Evolutionary conservation across 345 rosid genomes (phyloP), one percentile per base, ranked within the genome.

Genomic region (Brassica carinata): DNA sequence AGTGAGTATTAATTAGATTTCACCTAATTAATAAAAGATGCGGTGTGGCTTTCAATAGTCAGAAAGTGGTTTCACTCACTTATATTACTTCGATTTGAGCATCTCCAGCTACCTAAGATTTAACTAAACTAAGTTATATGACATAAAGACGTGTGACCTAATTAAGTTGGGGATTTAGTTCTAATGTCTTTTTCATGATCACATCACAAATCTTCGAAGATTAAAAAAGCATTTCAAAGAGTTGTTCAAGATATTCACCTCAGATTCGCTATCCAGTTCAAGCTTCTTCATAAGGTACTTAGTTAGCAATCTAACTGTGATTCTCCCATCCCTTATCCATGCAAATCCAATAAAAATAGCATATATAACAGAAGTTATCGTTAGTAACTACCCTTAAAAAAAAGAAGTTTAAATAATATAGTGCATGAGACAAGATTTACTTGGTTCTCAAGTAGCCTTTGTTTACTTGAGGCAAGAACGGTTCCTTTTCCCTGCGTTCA

Each of bases 381-480:
- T 68, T 58, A 67, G 7, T 53, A 34, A 74, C 23, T 67, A 26
- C 15, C 1, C 2, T 15, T 9, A 70, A 69, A 26, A 23, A 23
- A 36, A 14, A 31, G 1, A 36, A 31, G 34, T 31, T 3, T 8
- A 27, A 26, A 0, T 67, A 19, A 63, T 23, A 23, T 23, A 23
- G 26, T 63, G 26, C 14, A 69, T 48, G 36, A 23, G 67, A 36
- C 11, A 19, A 34, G 15, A 69, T 65, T 83, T 90, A 95, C 99
- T 91, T 95, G 97, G 93, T 93, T 89, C 99, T 90, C 66, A 95
- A 89, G 89, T 91, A 93, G 94, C 96, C 88, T 87, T 93, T 93
- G 14, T 88, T 87, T 86, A 95, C 88, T 74, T 93, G 99, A 68
- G 96, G 99, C 87, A 95, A 83, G 84, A 88, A 89, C 38, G 97